Conservation (phyloP, 179 eudicot genomes). For the Gypsophila paniculata region DNA sequence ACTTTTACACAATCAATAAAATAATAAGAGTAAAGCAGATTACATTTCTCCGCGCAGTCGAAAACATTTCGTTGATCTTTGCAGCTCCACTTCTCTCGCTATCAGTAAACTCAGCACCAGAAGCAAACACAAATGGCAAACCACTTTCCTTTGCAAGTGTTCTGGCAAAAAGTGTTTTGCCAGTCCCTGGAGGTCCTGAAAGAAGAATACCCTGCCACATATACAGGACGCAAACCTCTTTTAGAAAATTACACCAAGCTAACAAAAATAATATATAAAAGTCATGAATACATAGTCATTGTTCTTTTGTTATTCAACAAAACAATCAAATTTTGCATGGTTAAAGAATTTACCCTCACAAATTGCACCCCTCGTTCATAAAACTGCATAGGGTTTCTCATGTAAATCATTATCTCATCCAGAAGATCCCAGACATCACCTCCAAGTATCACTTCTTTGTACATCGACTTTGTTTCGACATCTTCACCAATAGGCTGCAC, state of each 20-base stretch:
- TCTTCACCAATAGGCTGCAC: constrained; percentile 69
- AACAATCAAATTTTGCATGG: too few species aligned
- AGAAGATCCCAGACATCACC: constrained; percentile 97
- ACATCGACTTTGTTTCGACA: constrained; percentile 67
- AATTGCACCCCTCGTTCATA: constrained; percentile 76
- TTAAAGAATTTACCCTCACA: constrained; percentile 59
- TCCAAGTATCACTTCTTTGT: constrained; percentile 79
- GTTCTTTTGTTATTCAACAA: too few species aligned
- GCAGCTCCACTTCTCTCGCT: constrained; percentile 91
- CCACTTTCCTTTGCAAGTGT: constrained; percentile 87
- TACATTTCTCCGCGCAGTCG: constrained; percentile 85
- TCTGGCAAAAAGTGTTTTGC: constrained; percentile 90
- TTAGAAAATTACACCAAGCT: not conserved
- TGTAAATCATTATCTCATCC: constrained; percentile 82
- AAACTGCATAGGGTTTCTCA: constrained; percentile 87
- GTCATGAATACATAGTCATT: not conserved
- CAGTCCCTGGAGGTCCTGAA: constrained; percentile 97
- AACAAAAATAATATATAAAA: not conserved
- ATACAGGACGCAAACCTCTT: not conserved
- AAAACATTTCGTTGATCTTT: constrained; percentile 74
- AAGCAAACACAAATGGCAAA: constrained; percentile 90
- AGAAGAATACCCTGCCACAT: constrained; percentile 78
- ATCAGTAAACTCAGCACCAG: constrained; percentile 96
- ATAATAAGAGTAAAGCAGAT: constrained; percentile 19
- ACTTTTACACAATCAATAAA: not conserved